A percentile compares a stretch with the other conserved stretches of the same genome.
Evolutionary conservation across 805 yeast genomes (phyloP).

Genomic region (Metschnikowia drakensbergensis): DNA sequence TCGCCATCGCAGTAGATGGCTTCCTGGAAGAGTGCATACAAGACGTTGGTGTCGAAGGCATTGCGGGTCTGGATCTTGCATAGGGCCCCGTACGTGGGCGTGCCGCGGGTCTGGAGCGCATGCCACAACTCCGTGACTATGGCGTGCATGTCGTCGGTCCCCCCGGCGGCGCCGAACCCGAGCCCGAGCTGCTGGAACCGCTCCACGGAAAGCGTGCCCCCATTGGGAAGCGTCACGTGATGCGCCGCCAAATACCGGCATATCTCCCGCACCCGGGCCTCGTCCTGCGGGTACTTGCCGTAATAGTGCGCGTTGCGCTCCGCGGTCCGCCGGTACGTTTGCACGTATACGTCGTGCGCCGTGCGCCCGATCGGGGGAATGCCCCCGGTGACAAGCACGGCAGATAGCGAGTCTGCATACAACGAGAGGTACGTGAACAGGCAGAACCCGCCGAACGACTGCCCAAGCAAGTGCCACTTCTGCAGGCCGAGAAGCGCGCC

Average conservation of each 20-base stretch:
- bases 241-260: slow-evolving; percentile 29
- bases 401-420: slow-evolving; percentile 39
- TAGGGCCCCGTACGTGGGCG: slow-evolving; percentile 38
- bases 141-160: slow-evolving; percentile 45
- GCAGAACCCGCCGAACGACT: slow-evolving; percentile 55
- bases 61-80: slow-evolving; percentile 27
- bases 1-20: slow-evolving; percentile 51
- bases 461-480: slow-evolving; percentile 54
- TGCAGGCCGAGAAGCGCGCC: slow-evolving; percentile 26
- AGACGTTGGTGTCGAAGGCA: slow-evolving; percentile 50
- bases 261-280: slow-evolving; percentile 33
- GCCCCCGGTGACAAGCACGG: slow-evolving; percentile 53
- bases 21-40: slow-evolving; percentile 56
- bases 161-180: slow-evolving; percentile 49
- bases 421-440: slow-evolving; percentile 47
- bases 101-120: slow-evolving; percentile 35
- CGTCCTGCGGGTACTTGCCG: slow-evolving; percentile 47
- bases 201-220: slow-evolving; percentile 46
- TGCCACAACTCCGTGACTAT: slow-evolving; percentile 38
- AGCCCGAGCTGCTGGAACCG: slow-evolving; percentile 54
- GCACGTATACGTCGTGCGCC: slow-evolving; percentile 47
- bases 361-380: slow-evolving; percentile 48
- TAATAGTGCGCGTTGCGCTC: slow-evolving; percentile 49
- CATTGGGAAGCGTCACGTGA: slow-evolving; percentile 43
- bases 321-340: slow-evolving; percentile 44